These are phyloP conservation scores for Nakazawaea sp. DNA, from an alignment of 805 yeast genomes.

Conservation along the genomic window DNA sequence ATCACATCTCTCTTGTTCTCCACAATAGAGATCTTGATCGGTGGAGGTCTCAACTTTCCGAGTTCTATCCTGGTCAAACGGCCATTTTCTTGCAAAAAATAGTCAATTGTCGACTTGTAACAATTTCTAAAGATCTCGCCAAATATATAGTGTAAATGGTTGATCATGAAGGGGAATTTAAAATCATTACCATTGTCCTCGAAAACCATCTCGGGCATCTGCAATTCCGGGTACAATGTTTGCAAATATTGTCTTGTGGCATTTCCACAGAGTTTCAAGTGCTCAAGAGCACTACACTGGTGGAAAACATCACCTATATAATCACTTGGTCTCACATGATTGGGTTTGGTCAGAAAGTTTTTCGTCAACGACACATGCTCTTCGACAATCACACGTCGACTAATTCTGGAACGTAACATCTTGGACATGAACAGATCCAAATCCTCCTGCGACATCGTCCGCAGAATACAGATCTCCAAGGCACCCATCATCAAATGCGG, in stretches of 20 bases:
- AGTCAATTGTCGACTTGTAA: constrained; percentile 68
- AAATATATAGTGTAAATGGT: constrained; percentile 79
- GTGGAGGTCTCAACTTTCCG: constrained; percentile 38
- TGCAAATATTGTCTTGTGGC: constrained; percentile 44
- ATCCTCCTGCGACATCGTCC: constrained; percentile 49
- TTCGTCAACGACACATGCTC: constrained; percentile 78
- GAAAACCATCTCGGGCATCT: constrained; percentile 69
- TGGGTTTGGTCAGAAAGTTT: constrained; percentile 30
- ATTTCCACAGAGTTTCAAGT: constrained; percentile 49
- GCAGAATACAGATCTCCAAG: constrained; percentile 63
- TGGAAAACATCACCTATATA: constrained; percentile 76
- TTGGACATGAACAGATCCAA: constrained; percentile 72
- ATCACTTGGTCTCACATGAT: constrained; percentile 42
- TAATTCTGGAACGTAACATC: constrained; percentile 77
- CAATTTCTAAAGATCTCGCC: constrained; percentile 88
- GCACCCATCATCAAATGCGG: constrained; percentile 94
- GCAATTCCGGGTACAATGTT: constrained; percentile 44
- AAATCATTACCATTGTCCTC: constrained; percentile 52
- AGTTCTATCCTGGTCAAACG: constrained; percentile 13
- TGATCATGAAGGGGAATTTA: constrained; percentile 74
- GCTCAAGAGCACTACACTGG: constrained; percentile 66
- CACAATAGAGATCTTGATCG: constrained; percentile 71
- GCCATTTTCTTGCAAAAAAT: constrained; percentile 24
- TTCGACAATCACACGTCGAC: constrained; percentile 85
- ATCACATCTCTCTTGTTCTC: constrained; percentile 60